Conservation (phyloP, 2,329 filamentous ascomycete genomes). For the Leptodontidium sp. region DNA sequence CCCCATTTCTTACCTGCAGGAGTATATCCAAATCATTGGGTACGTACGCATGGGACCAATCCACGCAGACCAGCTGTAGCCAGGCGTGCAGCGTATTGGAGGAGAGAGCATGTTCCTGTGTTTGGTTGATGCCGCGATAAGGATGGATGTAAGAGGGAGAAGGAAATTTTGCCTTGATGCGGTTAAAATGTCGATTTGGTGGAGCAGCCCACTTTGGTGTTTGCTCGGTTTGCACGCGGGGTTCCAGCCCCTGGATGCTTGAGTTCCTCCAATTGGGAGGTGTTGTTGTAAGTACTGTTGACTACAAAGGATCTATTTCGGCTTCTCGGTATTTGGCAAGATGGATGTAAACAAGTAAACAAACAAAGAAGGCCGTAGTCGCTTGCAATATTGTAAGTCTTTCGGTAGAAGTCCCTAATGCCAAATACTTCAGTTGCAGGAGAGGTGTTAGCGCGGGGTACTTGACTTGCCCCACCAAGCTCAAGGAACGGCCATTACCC, state of each 20-base stretch:
- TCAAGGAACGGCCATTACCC: too few species aligned
- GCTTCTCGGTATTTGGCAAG: too few species aligned
- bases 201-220: neutral
- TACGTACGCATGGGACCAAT: neutral
- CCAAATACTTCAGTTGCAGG: too few species aligned
- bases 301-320: too few species aligned
- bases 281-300: too few species aligned
- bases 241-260: neutral
- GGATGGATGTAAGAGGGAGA: constrained; percentile 4
- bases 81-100: neutral
- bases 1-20: neutral
- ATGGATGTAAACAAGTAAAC: too few species aligned
- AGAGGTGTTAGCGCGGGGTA: too few species aligned
- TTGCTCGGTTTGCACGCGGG: constrained; percentile 23
- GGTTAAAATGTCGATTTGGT: constrained; percentile 26
- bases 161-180: constrained; percentile 34
- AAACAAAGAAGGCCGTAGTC: too few species aligned
- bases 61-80: neutral
- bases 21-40: neutral
- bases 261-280: neutral
- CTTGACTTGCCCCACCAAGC: too few species aligned
- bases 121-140: constrained; percentile 26
- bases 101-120: constrained; percentile 18
- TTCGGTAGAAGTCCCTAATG: too few species aligned
- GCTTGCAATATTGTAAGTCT: too few species aligned